Evolutionary conservation across 805 yeast genomes (phyloP).

Genomic region (Cyberlindnera japonica): DNA sequence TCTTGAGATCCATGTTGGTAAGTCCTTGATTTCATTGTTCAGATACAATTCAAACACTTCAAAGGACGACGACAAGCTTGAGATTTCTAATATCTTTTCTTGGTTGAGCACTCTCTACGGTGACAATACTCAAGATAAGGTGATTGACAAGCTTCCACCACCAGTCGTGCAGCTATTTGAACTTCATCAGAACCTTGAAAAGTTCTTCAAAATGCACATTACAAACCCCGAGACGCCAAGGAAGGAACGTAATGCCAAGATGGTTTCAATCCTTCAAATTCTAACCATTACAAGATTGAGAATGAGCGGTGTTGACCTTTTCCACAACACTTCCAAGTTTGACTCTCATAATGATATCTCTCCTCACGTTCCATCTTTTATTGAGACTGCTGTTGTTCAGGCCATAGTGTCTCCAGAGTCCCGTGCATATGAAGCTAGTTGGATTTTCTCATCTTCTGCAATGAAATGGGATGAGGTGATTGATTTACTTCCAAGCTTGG

Average conservation of each 20-base stretch:
- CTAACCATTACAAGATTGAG: conserved; percentile 62
- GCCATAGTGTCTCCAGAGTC: conserved; percentile 81
- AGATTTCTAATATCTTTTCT: conserved; percentile 62
- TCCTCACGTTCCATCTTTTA: conserved; percentile 71
- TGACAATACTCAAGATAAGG: conserved; percentile 40
- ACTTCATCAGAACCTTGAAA: conserved; percentile 62
- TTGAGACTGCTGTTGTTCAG: conserved; percentile 73
- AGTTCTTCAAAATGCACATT: conserved; percentile 60
- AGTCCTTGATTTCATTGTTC: conserved; percentile 54
- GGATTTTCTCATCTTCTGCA: conserved; percentile 54
- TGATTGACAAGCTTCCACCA: conserved; percentile 56
- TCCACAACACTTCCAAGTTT: conserved; percentile 23
- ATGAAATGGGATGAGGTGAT: conserved; percentile 30
- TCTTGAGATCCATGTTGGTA: conserved; percentile 64
- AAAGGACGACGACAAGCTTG: conserved; percentile 47
- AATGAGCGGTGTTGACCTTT: conserved; percentile 55
- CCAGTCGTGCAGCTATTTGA: conserved; percentile 63
- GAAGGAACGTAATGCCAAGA: conserved; percentile 60
- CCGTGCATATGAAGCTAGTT: conserved; percentile 59
- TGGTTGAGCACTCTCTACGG: conserved; percentile 60
- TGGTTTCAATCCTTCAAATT: conserved; percentile 65
- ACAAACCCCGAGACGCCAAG: conserved; percentile 55
- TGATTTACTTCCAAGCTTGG: conserved; percentile 34
- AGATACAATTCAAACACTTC: conserved; percentile 37
- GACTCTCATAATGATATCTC: conserved; percentile 28